phyloP scores from a whole-genome alignment of 108 stramenopile genomes.

The Bacterosira constricta region DNA sequence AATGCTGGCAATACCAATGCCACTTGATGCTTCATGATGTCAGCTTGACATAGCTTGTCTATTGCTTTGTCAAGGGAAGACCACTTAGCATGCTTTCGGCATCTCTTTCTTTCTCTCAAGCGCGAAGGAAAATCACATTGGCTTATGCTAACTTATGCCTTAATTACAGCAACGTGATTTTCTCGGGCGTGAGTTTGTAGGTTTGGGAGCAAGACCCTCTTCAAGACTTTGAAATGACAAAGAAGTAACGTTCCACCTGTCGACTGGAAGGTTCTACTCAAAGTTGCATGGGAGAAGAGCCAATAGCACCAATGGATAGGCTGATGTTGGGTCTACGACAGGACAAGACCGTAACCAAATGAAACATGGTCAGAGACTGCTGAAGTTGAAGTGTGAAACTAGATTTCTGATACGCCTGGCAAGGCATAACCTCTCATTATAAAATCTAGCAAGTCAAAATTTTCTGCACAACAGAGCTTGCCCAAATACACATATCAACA shows the following conservation, averaged over 20 bases:
- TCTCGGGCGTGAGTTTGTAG: background rate
- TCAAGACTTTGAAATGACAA: background rate
- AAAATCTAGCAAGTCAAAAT: slow-evolving; percentile 34
- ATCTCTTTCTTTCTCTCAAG: background rate
- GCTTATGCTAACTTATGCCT: slow-evolving; percentile 14
- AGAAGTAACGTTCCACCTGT: slow-evolving; percentile 3
- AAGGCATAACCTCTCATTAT: background rate
- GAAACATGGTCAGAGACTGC: background rate
- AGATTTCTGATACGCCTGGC: background rate
- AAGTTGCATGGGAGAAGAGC: slow-evolving; percentile 23
- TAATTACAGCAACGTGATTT: slow-evolving; percentile 11
- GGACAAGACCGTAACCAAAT: background rate
- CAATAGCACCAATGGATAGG: slow-evolving; percentile 15
- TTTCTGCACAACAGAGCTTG: slow-evolving; percentile 50
- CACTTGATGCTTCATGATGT: slow-evolving; percentile 19
- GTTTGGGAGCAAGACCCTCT: background rate
- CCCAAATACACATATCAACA: slow-evolving; percentile 67
- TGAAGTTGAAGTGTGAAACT: background rate
- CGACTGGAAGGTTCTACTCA: slow-evolving; percentile 7
- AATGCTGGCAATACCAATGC: background rate
- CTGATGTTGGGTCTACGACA: slow-evolving; percentile 33
- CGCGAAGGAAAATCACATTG: background rate
- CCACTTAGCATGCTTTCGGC: slow-evolving; percentile 8
- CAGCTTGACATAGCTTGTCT: slow-evolving; percentile 33
- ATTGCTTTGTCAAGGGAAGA: slow-evolving; percentile 45